Conservation (phyloP, 345 rosid genomes). For the Tarenaya hassleriana region DNA sequence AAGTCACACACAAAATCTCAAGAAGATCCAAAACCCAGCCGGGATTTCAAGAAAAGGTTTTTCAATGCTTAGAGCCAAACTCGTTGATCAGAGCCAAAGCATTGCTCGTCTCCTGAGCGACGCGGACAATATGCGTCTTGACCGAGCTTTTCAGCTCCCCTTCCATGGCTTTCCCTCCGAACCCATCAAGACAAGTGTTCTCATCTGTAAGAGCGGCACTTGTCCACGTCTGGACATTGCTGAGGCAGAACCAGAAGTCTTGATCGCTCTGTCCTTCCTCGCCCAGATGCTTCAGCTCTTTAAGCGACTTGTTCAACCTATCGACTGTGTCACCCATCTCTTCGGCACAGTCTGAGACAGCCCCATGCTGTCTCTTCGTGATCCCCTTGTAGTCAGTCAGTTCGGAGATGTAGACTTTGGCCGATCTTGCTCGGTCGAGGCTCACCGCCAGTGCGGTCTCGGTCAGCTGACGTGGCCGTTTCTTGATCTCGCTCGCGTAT, state of each 20-base stretch:
- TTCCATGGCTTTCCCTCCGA: constrained; percentile 57
- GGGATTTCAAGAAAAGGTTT: not conserved
- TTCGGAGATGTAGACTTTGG: constrained; percentile 48
- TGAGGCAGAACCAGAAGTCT: constrained; percentile 64
- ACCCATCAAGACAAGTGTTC: constrained; percentile 81
- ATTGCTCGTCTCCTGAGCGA: constrained; percentile 86
- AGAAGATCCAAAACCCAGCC: too few relatives aligned
- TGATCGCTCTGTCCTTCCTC: constrained; percentile 36
- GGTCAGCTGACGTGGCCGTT: constrained; percentile 53
- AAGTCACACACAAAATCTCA: too few relatives aligned
- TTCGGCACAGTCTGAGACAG: constrained; percentile 63
- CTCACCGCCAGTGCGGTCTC: constrained; percentile 73
- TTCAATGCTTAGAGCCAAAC: constrained; percentile 41
- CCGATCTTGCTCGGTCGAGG: constrained; percentile 43
- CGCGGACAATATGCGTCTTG: constrained; percentile 40
- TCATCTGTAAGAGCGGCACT: constrained; percentile 96
- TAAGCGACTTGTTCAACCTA: constrained; percentile 50
- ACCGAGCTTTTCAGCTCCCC: constrained; percentile 59
- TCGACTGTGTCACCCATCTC: constrained; percentile 76
- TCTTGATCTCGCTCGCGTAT: constrained; percentile 53
- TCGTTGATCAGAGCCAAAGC: constrained; percentile 67
- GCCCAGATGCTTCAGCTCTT: constrained; percentile 56
- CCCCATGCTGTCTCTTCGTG: constrained; percentile 49
- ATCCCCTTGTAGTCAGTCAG: constrained; percentile 46
- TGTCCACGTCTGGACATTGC: constrained; percentile 90